Evolutionary conservation across 768 basidiomycete species (phyloP).

Genomic region (Podaxis sp.): DNA sequence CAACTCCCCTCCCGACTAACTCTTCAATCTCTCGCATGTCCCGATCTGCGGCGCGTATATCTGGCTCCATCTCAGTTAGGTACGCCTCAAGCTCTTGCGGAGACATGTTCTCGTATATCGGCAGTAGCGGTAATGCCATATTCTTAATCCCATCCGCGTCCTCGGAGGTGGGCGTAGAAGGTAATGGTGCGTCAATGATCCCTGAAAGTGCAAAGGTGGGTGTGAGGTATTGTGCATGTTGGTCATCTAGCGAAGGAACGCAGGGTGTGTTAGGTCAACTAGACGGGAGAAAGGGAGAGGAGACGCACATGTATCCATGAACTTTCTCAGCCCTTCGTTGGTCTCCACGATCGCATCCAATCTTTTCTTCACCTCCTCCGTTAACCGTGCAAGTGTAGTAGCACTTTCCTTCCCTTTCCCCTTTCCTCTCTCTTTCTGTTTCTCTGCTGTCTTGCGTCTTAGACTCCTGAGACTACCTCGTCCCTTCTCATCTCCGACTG

Average conservation of each 20-base stretch:
- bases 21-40: constrained; percentile 77
- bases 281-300: constrained; percentile 2
- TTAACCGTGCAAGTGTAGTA: constrained; percentile 56
- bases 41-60: constrained; percentile 78
- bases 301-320: constrained; percentile 70
- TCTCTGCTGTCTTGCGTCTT: constrained; percentile 27
- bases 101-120: constrained; percentile 65
- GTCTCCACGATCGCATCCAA: constrained; percentile 57
- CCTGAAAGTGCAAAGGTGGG: constrained; percentile 78
- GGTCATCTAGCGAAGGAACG: constrained; percentile 53
- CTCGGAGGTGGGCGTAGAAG: constrained; percentile 19
- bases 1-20: constrained; percentile 68
- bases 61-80: constrained; percentile 77
- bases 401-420: constrained; percentile 34
- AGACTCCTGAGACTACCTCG: neutral
- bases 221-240: constrained; percentile 70
- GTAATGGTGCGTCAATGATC: constrained; percentile 29
- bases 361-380: constrained; percentile 57
- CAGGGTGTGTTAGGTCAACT: neutral
- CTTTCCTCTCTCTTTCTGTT: constrained; percentile 24
- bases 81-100: constrained; percentile 68
- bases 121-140: constrained; percentile 19
- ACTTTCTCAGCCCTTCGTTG: constrained; percentile 71
- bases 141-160: constrained; percentile 9
- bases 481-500: constrained; percentile 27